These are phyloP conservation scores for Acmispon strigosus DNA, from an alignment of 306 rosid genomes.

Conservation along the genomic window DNA sequence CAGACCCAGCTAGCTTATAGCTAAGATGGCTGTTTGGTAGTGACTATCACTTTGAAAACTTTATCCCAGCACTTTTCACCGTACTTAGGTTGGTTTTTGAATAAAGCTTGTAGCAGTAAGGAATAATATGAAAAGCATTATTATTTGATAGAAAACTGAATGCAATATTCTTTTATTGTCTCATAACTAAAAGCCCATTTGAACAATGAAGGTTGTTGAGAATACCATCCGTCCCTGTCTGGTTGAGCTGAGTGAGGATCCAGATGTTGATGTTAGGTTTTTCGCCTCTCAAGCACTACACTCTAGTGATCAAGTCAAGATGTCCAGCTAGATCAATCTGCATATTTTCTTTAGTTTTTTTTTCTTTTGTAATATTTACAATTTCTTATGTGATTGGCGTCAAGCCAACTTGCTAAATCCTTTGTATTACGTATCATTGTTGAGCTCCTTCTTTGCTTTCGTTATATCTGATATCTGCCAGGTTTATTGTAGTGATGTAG, in stretches of 20 bases:
- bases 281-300: conserved; percentile 89
- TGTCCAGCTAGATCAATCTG: conserved; percentile 59
- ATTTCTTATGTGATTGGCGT: conserved; percentile 17
- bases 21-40: background rate
- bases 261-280: conserved; percentile 96
- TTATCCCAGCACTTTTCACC: background rate
- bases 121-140: background rate
- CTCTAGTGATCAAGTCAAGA: conserved; percentile 63
- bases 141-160: too few relatives aligned
- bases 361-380: background rate
- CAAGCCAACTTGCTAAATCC: conserved; percentile 15
- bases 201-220: conserved; percentile 79
- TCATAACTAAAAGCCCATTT: conserved; percentile 7
- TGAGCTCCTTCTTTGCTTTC: conserved; percentile 16
- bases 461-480: conserved; percentile 11
- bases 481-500: conserved; percentile 14
- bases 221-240: conserved; percentile 75
- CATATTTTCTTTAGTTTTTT: conserved; percentile 1
- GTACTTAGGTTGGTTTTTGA: background rate
- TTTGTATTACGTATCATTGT: conserved; percentile 23
- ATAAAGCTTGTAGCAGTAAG: background rate
- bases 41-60: background rate
- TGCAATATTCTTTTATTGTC: too few relatives aligned
- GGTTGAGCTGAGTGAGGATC: conserved; percentile 93
- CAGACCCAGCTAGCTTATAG: background rate